These are phyloP conservation scores for Vaucheria bursata DNA, from an alignment of 352 stramenopile species.

Conservation along the genomic window DNA sequence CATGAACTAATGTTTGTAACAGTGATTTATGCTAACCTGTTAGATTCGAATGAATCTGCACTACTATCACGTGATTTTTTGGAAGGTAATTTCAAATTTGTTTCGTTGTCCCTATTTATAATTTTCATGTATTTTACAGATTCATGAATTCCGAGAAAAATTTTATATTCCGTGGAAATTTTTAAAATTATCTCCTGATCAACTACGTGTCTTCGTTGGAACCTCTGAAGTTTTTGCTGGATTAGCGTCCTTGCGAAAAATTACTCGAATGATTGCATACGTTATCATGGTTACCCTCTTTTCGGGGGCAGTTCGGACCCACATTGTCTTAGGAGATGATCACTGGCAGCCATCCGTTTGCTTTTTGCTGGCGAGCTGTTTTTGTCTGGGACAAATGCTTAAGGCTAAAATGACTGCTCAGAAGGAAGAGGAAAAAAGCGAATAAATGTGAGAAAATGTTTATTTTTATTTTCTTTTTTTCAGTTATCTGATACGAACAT, in stretches of 20 bases:
- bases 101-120: too few species aligned
- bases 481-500: too few species aligned
- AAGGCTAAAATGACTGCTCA: too few species aligned
- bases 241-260: neutral
- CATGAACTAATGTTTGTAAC: too few species aligned
- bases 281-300: neutral
- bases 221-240: neutral
- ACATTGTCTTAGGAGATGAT: neutral
- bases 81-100: too few species aligned
- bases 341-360: neutral
- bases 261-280: neutral
- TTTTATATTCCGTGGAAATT: neutral
- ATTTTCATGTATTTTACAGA: neutral
- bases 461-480: too few species aligned
- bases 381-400: slow-evolving; percentile 4
- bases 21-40: too few species aligned
- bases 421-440: too few species aligned
- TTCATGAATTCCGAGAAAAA: neutral
- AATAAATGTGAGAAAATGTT: too few species aligned
- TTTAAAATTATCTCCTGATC: neutral
- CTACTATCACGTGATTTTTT: too few species aligned
- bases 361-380: slow-evolving; percentile 4
- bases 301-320: too few species aligned
- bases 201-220: neutral
- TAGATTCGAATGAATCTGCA: too few species aligned